Percentiles rank a stretch among this genome's conserved stretches.
phyloP scores from a whole-genome alignment of 2,329 filamentous ascomycete genomes.

The Mycosphaerelloides madeirae region DNA sequence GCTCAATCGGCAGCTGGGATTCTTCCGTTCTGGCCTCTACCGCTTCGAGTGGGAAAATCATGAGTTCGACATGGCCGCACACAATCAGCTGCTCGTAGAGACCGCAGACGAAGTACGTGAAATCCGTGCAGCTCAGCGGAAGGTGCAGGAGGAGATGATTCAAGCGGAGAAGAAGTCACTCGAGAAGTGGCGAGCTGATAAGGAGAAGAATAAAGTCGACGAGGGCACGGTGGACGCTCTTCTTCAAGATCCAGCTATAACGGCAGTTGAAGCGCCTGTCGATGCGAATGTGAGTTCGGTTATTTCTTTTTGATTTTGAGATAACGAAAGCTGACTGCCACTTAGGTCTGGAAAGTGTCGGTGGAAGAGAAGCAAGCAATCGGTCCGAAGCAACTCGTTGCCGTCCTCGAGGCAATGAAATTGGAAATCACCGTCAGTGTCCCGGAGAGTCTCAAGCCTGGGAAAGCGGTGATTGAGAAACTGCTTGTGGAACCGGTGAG shows the following conservation, averaged over 20 bases:
- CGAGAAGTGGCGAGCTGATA: conserved; percentile 41
- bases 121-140: conserved; percentile 44
- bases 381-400: conserved; percentile 33
- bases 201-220: conserved; percentile 42
- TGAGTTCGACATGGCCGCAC: conserved; percentile 53
- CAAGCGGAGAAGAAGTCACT: conserved; percentile 45
- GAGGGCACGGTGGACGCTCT: conserved; percentile 47
- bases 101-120: conserved; percentile 46
- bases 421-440: conserved; percentile 43
- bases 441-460: conserved; percentile 28
- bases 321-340: not conserved
- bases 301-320: not conserved
- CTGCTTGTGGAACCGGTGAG: conserved; percentile 38
- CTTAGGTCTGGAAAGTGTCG: conserved; percentile 37
- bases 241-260: conserved; percentile 37
- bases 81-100: conserved; percentile 46
- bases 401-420: conserved; percentile 46
- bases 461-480: conserved; percentile 35
- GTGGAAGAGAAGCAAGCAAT: conserved; percentile 36
- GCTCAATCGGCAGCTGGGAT: conserved; percentile 45
- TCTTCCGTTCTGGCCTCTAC: conserved; percentile 50
- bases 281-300: conserved; percentile 38
- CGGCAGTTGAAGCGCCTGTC: conserved; percentile 39
- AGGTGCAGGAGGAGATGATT: conserved; percentile 46
- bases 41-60: conserved; percentile 48